phyloP scores from a whole-genome alignment of 2,329 filamentous ascomycete genomes.

The Colletotrichum karsti region DNA sequence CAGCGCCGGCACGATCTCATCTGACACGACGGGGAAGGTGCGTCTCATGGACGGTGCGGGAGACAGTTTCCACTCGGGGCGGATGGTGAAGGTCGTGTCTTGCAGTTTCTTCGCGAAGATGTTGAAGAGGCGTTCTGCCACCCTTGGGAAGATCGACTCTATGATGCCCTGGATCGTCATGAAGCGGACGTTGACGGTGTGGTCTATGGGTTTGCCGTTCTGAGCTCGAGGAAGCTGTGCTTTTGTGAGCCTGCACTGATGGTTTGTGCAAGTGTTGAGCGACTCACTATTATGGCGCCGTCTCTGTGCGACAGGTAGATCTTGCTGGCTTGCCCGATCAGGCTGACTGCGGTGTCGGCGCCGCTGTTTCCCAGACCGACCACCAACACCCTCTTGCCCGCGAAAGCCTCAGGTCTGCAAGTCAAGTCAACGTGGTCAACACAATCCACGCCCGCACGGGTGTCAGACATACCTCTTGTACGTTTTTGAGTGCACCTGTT shows the following conservation, averaged over 20 bases:
- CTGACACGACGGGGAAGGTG: constrained; percentile 32
- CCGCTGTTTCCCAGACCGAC: constrained; percentile 51
- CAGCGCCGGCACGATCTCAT: constrained; percentile 37
- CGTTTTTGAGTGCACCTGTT: constrained; percentile 45
- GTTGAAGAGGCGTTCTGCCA: constrained; percentile 33
- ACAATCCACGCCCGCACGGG: no score
- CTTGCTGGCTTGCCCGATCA: constrained; percentile 44
- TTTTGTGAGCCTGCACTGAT: neutral
- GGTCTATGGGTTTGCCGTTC: constrained; percentile 44
- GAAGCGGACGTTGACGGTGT: constrained; percentile 26
- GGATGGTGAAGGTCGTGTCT: constrained; percentile 26
- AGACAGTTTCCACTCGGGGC: constrained; percentile 39
- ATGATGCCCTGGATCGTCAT: neutral
- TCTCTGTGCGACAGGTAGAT: constrained; percentile 51
- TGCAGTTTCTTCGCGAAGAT: neutral
- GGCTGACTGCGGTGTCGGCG: constrained; percentile 43
- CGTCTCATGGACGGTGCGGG: constrained; percentile 30
- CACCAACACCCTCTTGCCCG: constrained; percentile 50
- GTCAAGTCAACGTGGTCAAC: no score
- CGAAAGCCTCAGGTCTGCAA: constrained; percentile 42
- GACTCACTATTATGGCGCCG: constrained; percentile 44
- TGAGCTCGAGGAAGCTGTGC: neutral
- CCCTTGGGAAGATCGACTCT: constrained; percentile 31
- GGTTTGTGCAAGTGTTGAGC: no score
- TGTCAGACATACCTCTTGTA: constrained; percentile 19